Base-by-base conservation (phyloP, 106 monocot species). In the Allium cepa region DNA sequence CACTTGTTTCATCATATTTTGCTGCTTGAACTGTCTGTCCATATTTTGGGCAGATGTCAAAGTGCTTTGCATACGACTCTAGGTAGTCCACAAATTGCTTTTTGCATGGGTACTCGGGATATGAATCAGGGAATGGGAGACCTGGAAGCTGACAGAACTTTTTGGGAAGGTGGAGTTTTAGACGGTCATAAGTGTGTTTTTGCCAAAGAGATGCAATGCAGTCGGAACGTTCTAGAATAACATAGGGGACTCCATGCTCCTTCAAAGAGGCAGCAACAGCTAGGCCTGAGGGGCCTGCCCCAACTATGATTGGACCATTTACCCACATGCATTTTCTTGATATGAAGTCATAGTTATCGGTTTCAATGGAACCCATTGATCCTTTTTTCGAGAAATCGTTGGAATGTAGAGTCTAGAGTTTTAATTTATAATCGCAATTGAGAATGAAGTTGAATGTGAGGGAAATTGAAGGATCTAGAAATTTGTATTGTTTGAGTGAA, bases 131-230 rank as follows among this genome's bases (percentile, higher is more conserved):
- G 78, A 85, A 80, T 46, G 78, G 69, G 36, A 80, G 53, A 8
- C 56, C 48, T 16, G 85, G 85, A 17, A 85, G 69, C 57, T 85
- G 71, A 55, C 85, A 85, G 80, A 80, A 85, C 26, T 74, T 76
- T 56, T 81, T 85, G 68, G 85, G 85, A 56, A 85, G 80, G 59
- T 85, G 85, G 57, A 85, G 85, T 59, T 69, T 74, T 58, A 85
- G 85, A 56, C 85, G 80, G 63, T 85, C 77, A 56, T 85, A 85
- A 51, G 85, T 81, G 51, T 75, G 73, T 28, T 78, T 65, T 61
- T 80, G 77, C 85, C 85, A 81, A n/a, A 85, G 74, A 10, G 85
- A 85, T 15, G 85, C 85, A 52, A 85, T 81, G 77, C 77, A 77
- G 57, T 80, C 71, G n/a, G 85, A 73, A 15, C 80, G 73, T 53